These are phyloP conservation scores for Chaetothyriales sp. DNA, from an alignment of 2,329 filamentous ascomycete genomes.

Conservation along the genomic window DNA sequence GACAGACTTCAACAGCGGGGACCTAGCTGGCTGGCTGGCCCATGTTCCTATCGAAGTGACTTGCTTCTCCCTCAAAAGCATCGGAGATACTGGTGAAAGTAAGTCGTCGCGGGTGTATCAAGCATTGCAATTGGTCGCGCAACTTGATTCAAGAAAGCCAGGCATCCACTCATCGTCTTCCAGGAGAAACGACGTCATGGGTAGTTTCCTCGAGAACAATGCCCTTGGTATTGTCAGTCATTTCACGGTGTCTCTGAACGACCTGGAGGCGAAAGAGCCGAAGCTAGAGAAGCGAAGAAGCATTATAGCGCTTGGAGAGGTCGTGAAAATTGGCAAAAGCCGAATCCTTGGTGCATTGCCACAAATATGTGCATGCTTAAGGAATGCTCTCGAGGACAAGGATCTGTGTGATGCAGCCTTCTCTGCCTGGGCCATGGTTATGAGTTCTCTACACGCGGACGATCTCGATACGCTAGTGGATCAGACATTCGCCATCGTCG, in stretches of 20 bases:
- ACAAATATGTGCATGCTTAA: conserved; percentile 79
- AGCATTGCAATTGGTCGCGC: conserved; percentile 38
- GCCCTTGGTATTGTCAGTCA: conserved; percentile 76
- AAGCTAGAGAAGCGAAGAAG: conserved; percentile 60
- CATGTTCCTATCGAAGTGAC: conserved; percentile 62
- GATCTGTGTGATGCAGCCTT: conserved; percentile 69
- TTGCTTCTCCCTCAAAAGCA: conserved; percentile 67
- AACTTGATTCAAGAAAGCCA: conserved; percentile 37
- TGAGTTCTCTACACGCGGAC: conserved; percentile 59
- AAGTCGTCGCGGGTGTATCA: conserved; percentile 45
- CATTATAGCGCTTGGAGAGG: conserved; percentile 72
- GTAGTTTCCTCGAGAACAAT: conserved; percentile 66
- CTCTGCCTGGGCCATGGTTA: conserved; percentile 68
- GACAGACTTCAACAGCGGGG: conserved; percentile 52
- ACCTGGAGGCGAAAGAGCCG: conserved; percentile 43
- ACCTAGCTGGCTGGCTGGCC: conserved; percentile 56
- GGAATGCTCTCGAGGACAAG: conserved; percentile 64
- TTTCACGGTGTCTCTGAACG: conserved; percentile 66
- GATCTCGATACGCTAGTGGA: conserved; percentile 71
- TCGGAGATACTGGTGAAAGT: conserved; percentile 51
- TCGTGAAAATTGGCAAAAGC: conserved; percentile 62
- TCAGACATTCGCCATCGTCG: conserved; percentile 77
- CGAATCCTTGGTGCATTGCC: conserved; percentile 69
- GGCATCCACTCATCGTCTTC: conserved; percentile 29
- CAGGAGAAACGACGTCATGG: conserved; percentile 46